Evolutionary conservation across 2,329 filamentous ascomycete genomes (phyloP).

Genomic region (Trichophyton equinum): DNA sequence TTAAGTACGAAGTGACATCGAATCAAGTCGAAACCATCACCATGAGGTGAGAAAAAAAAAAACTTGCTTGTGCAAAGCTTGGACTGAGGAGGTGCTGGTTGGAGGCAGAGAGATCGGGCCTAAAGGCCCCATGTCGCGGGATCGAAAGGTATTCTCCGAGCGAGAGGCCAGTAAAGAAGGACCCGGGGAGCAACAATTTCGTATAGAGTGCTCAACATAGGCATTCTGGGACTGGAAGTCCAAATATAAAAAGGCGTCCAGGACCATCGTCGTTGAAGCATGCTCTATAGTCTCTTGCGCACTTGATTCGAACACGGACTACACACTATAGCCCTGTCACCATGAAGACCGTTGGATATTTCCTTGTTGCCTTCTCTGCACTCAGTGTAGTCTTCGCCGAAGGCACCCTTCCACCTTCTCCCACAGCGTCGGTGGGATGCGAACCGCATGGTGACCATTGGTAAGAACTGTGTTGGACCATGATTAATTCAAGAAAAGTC

Average conservation of each 20-base stretch:
- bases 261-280: background rate
- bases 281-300: background rate
- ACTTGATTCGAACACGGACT: background rate
- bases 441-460: slow-evolving; percentile 15
- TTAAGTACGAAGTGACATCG: background rate
- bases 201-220: background rate
- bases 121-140: background rate
- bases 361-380: slow-evolving; percentile 7
- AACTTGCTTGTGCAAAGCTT: background rate
- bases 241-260: background rate
- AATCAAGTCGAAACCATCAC: background rate
- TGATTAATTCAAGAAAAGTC: background rate
- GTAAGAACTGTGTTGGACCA: slow-evolving; percentile 3
- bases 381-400: slow-evolving; percentile 8
- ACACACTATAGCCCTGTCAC: background rate
- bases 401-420: slow-evolving; percentile 20
- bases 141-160: background rate
- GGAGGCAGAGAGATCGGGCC: background rate
- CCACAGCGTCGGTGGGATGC: slow-evolving; percentile 19
- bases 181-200: background rate
- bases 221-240: background rate
- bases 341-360: background rate
- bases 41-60: background rate
- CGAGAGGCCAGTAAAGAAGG: background rate
- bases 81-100: background rate